A percentile compares a stretch with the other conserved stretches of the same genome.
These are phyloP conservation scores for Lentinula aciculospora DNA, from an alignment of 768 basidiomycete species.

Conservation along the genomic window DNA sequence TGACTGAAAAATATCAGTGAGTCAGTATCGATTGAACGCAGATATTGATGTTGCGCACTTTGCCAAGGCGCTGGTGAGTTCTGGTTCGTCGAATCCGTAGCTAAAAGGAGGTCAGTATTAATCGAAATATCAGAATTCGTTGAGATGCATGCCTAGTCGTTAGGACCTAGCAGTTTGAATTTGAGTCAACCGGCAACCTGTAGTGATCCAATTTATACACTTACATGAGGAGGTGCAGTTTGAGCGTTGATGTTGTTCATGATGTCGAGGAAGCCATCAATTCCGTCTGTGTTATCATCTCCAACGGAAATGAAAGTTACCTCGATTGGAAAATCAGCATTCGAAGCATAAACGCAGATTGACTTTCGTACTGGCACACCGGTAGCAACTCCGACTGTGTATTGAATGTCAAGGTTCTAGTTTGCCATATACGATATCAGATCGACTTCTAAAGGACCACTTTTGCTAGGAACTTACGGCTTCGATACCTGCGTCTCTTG, in stretches of 20 bases:
- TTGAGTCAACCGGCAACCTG: not conserved
- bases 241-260: constrained; percentile 22
- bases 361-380: constrained; percentile 19
- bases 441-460: not conserved
- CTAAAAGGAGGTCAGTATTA: constrained; percentile 21
- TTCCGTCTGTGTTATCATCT: constrained; percentile 20
- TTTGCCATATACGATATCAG: not conserved
- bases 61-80: constrained; percentile 18
- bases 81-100: constrained; percentile 49
- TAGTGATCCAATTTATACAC: not conserved
- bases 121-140: too few species aligned
- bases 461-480: constrained; percentile 25
- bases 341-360: not conserved
- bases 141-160: constrained; percentile 24
- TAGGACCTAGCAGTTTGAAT: constrained; percentile 23
- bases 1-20: constrained; percentile 8
- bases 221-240: constrained; percentile 28
- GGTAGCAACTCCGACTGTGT: constrained; percentile 29
- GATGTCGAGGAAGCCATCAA: constrained; percentile 27
- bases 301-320: constrained; percentile 27
- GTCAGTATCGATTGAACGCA: not conserved
- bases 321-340: not conserved
- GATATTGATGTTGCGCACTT: constrained; percentile 7
- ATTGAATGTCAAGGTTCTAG: constrained; percentile 26
- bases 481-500: constrained; percentile 24